Evolutionary conservation across 441 rosid species (phyloP), one percentile per base, ranked within the genome.

Genomic region (Arabidopsis hybrid): DNA sequence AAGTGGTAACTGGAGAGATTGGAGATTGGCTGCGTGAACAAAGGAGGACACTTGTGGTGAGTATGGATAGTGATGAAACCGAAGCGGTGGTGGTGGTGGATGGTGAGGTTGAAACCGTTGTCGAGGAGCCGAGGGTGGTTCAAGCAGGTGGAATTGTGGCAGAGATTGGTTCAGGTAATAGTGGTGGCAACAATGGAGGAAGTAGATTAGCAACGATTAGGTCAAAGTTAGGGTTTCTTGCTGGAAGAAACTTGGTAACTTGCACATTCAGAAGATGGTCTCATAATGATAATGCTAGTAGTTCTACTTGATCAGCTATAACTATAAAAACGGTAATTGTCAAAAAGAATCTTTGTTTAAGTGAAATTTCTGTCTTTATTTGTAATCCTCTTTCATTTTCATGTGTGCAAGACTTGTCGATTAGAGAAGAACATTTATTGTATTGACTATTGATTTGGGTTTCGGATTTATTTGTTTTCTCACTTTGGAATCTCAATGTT

Each of bases 181-280:
- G 85, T 0, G 74, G 69, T 18, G 73, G 73, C 1, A 43, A 34
- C 13, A 80, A 65, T 45, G 73, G 76, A 68, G 81, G 68, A 61
- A 87, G 93, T 80, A 84, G 90, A 71, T 81, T 85, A 69, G 83
- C 90, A 1, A 79, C 74, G 71, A 67, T 85, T 10, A 80, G 84
- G 78, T 73, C 88, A 10, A 94, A 81, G 80, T 69, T 88, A 7
- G 98, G 95, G 68, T 68, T 83, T 67, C 81, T 91, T 51, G 79
- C 83, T 0, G 79, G 88, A 68, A 82, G 95, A 72, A 91, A 85
- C 64, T 72, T 85, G 18, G 89, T 82, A 55, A 80, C 83, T 17
- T 84, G 89, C 78, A 66, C 89, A 45, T 83, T 91, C 65, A 82
- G 82, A 76, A 83, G 94, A 79, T 85, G 88, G 91, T 81, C 89